Evolutionary conservation across 345 rosid genomes (phyloP), one percentile per base, ranked within the genome.

Genomic region (Lumnitzera littorea): DNA sequence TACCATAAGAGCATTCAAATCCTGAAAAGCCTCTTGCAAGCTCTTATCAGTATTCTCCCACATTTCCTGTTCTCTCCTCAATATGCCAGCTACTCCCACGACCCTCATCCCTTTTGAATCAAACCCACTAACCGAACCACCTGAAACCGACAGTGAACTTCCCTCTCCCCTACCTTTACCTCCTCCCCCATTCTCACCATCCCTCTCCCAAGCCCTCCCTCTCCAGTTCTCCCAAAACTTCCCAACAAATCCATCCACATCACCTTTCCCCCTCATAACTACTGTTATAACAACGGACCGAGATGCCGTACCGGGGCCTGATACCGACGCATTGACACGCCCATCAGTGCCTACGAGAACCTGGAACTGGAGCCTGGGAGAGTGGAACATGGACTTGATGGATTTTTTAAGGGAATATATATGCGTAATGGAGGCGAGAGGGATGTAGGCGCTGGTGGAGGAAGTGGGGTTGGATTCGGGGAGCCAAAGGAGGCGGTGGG

Each of bases 31-130:
- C 17, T 90, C 96, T 50, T 94, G 97, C 78, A 90, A 78, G 78
- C 86, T 86, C 88, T 86, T 94, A 56, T 88, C 97, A 11, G 99
- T 94, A 62, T 68, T 90, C 74, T 94, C 96, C 97, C 99, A 94
- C 62, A 70, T 79, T 67, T 94, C 91, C 70, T 94, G 91, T 74
- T 94, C 97, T 46, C 89, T 94, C 88, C 96, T 84, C 59, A 94
- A 41, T 36, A 94, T 88, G n/a, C 99, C 96, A 17, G 96, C 79
- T 12, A 94, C 84, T n/a, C 99, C 99, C 20, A 83, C 91, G 90
- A 94, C 75, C 79, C 96, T 83, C 78, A 91, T 86, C 20, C 89
- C 97, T 56, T 77, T 88, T 25, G 84, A 81, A 48, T 86, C 89
- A 17, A 86, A 70, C 51, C 96, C 87, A 63, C 85, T 84, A 2